Evolutionary conservation across 1,284 basidiomycete genomes (phyloP).

Genomic region (Boletellus deceptivus): DNA sequence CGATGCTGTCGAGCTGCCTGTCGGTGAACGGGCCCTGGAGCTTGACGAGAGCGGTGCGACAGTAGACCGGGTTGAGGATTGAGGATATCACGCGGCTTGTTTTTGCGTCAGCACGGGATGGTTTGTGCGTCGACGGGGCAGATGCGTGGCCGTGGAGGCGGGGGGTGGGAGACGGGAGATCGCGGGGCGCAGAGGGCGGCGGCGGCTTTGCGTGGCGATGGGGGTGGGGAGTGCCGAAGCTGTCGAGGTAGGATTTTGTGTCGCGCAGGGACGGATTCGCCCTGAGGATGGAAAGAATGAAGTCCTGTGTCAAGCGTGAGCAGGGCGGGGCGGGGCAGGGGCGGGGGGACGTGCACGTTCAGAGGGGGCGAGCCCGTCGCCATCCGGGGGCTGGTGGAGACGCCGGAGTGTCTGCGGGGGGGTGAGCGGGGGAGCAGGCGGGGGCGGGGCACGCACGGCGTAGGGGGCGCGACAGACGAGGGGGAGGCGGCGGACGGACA

Average conservation of each 20-base stretch:
- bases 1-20: slow-evolving; percentile 90
- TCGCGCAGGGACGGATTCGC: slow-evolving; percentile 93
- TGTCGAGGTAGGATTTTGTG: slow-evolving; percentile 85
- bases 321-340: background rate
- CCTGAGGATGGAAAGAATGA: slow-evolving; percentile 92
- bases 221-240: slow-evolving; percentile 64
- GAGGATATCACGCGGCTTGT: slow-evolving; percentile 64
- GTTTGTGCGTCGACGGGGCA: slow-evolving; percentile 5
- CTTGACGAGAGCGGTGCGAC: slow-evolving; percentile 92
- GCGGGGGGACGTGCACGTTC: slow-evolving; percentile 45
- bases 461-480: background rate
- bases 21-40: slow-evolving; percentile 97
- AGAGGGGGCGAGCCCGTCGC: slow-evolving; percentile 46
- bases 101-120: slow-evolving; percentile 16
- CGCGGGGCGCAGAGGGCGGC: slow-evolving; percentile 25
- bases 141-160: slow-evolving; percentile 16
- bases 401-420: slow-evolving; percentile 47
- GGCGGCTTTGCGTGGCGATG: slow-evolving; percentile 27
- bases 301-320: slow-evolving; percentile 62
- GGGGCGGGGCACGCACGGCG: background rate
- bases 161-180: slow-evolving; percentile 14
- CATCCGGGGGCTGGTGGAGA: slow-evolving; percentile 41
- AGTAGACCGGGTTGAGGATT: slow-evolving; percentile 81
- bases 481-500: background rate
- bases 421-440: slow-evolving; percentile 6